These are phyloP conservation scores for Mycotypha africana DNA, from an alignment of 371 early-diverging fungal genomes.

Conservation along the genomic window DNA sequence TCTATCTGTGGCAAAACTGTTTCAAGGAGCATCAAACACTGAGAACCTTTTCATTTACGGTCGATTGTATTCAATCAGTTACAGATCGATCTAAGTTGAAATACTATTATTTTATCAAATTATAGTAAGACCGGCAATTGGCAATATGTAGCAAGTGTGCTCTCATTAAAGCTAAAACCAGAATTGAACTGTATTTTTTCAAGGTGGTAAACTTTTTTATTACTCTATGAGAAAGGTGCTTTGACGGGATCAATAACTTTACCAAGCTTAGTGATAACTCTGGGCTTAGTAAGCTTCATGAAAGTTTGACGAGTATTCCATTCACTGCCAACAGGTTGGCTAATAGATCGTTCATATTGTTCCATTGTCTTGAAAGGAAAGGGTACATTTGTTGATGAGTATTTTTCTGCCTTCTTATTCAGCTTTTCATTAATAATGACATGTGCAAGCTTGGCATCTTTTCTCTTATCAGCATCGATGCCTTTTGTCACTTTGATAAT, in stretches of 20 bases:
- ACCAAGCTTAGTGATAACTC: constrained; percentile 81
- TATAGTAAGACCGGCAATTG: too few relatives aligned
- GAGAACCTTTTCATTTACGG: too few relatives aligned
- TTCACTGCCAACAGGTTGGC: constrained; percentile 88
- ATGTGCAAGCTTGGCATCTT: constrained; percentile 75
- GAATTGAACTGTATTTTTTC: too few relatives aligned
- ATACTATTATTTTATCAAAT: too few relatives aligned
- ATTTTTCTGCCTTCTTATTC: constrained; percentile 77
- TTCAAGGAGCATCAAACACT: too few relatives aligned
- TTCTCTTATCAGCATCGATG: constrained; percentile 60
- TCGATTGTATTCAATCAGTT: too few relatives aligned
- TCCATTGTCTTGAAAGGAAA: constrained; percentile 80
- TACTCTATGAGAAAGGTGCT: constrained; percentile 43
- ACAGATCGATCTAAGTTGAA: too few relatives aligned
- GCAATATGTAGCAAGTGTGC: too few relatives aligned
- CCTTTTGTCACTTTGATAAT: constrained; percentile 63
- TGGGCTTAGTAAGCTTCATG: constrained; percentile 73
- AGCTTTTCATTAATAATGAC: constrained; percentile 91
- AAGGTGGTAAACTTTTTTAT: too few relatives aligned
- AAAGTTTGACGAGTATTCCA: constrained; percentile 85
- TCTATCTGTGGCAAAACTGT: too few relatives aligned
- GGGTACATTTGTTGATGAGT: constrained; percentile 68
- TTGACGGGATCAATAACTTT: constrained; percentile 82
- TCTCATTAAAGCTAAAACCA: too few relatives aligned
- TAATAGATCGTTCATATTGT: constrained; percentile 85